phyloP scores from a whole-genome alignment of 192 early-diverging fungal species.

The Pecoramyces ruminantium region DNA sequence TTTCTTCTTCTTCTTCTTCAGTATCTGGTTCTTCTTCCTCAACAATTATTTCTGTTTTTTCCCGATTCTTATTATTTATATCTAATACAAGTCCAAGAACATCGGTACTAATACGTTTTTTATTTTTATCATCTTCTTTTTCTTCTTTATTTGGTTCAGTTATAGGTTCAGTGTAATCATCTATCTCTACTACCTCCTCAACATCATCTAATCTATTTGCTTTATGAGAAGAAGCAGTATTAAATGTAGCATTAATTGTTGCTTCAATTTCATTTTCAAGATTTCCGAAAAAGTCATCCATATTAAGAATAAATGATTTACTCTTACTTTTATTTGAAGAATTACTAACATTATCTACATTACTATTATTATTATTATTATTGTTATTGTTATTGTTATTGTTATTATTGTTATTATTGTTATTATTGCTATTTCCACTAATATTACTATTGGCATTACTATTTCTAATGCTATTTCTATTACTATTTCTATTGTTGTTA shows the following conservation, averaged over 20 bases:
- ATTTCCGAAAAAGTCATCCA: not conserved
- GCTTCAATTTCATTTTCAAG: not conserved
- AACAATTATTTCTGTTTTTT: too few relatives aligned
- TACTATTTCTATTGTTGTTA: too few relatives aligned
- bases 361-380: too few relatives aligned
- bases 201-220: not conserved
- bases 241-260: not conserved
- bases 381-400: too few relatives aligned
- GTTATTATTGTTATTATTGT: too few relatives aligned
- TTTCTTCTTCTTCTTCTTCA: not conserved
- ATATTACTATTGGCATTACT: too few relatives aligned
- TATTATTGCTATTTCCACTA: too few relatives aligned
- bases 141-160: not conserved
- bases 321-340: not conserved
- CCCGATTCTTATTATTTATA: not conserved
- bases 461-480: too few relatives aligned
- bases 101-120: not conserved
- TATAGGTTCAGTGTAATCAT: not conserved
- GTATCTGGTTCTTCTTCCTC: too few relatives aligned
- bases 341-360: not conserved
- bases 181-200: not conserved
- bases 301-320: not conserved
- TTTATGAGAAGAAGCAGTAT: not conserved
- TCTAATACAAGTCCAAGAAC: not conserved
- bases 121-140: not conserved